These are phyloP conservation scores for Lagerstroemia fauriei DNA, from an alignment of 441 rosid species.

Conservation along the genomic window DNA sequence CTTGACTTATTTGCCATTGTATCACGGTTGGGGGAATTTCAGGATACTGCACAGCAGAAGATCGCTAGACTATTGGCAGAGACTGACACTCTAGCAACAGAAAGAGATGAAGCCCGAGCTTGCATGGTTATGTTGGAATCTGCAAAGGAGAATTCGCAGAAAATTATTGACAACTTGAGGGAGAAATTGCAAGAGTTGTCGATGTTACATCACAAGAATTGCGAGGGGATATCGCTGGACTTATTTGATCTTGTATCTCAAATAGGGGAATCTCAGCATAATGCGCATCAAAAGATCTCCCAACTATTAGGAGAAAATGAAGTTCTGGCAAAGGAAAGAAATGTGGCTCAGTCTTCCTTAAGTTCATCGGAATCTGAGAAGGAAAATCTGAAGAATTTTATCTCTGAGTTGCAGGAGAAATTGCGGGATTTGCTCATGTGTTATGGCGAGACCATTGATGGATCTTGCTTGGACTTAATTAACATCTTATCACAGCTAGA, in stretches of 20 bases:
- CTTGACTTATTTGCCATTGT: neutral
- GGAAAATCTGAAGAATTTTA: neutral
- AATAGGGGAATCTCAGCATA: conserved; percentile 9
- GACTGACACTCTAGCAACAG: neutral
- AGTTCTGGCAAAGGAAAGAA: conserved; percentile 6
- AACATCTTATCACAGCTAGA: conserved; percentile 47
- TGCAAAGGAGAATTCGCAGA: conserved; percentile 39
- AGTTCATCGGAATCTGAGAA: conserved; percentile 13
- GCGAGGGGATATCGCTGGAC: neutral
- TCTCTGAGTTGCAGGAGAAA: conserved; percentile 9
- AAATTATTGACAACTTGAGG: neutral
- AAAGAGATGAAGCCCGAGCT: conserved; percentile 5
- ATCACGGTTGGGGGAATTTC: neutral
- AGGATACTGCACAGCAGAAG: conserved; percentile 4
- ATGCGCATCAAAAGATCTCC: neutral
- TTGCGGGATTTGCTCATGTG: conserved; percentile 18
- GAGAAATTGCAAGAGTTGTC: conserved; percentile 5
- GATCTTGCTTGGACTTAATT: conserved; percentile 44
- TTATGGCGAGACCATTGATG: conserved; percentile 43
- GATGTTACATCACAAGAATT: neutral
- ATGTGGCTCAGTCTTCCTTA: conserved; percentile 9
- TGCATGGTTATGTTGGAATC: neutral
- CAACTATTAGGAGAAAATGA: neutral
- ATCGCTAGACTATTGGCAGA: neutral
- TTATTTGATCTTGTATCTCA: conserved; percentile 11